phyloP scores from a whole-genome alignment of 2,329 filamentous ascomycete species.

The Pseudogymnoascus verrucosus region DNA sequence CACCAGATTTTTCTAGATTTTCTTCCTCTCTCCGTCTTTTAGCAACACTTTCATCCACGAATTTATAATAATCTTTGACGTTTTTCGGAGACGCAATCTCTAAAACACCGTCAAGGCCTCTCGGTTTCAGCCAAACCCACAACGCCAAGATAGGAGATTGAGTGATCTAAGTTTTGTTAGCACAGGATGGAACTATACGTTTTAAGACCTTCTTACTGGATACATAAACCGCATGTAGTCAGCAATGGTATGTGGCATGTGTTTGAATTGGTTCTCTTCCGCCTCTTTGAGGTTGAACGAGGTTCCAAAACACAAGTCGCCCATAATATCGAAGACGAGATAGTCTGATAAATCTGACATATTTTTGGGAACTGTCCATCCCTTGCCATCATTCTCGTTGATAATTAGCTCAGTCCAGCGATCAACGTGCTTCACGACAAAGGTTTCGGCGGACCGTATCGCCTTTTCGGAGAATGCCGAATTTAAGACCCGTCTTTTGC shows the following conservation, averaged over 20 bases:
- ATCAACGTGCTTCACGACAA: conserved; percentile 14
- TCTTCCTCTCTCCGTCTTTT: not conserved
- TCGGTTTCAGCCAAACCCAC: conserved; percentile 10
- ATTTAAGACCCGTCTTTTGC: conserved; percentile 12
- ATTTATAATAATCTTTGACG: not conserved
- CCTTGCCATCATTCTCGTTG: conserved; percentile 7
- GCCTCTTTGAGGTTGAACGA: conserved; percentile 12
- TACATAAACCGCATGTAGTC: conserved; percentile 9
- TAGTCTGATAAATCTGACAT: conserved; percentile 9
- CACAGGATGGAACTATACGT: no score
- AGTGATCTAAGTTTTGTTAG: not conserved
- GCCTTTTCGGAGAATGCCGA: conserved; percentile 12
- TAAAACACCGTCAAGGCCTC: not conserved
- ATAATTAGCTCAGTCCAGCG: conserved; percentile 14
- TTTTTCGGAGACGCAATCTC: not conserved
- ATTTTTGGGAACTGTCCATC: conserved; percentile 13
- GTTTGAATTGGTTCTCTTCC: conserved; percentile 9
- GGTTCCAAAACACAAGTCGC: conserved; percentile 12
- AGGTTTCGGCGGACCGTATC: conserved; percentile 10
- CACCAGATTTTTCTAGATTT: not conserved
- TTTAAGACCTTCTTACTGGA: not conserved
- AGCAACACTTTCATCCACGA: not conserved
- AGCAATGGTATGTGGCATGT: conserved; percentile 10
- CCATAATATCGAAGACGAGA: conserved; percentile 15
- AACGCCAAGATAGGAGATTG: conserved; percentile 7